Base-by-base conservation (phyloP, 805 yeast genomes). In the Zygotorulaspora chibaensis region DNA sequence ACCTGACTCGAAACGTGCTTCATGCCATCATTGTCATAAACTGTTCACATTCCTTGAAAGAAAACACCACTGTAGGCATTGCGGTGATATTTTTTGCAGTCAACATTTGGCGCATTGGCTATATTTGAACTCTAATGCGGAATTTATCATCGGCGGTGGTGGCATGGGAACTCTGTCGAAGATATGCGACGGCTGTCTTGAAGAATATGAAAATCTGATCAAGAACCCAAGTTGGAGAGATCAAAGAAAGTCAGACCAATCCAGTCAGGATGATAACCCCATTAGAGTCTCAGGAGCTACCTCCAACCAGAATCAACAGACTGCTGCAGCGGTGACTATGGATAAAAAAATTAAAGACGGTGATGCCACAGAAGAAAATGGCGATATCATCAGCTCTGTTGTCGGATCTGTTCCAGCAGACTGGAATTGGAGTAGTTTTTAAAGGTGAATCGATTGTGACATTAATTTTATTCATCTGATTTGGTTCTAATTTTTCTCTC, bases 341-440 rank as follows among this genome's bases (percentile, higher is more conserved):
- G 43, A 45, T 20, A 33, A 27, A 8, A 43, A 23, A 15, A 15
- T 36, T 34, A 38, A 43, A n/a, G 43, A 30, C 10, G 35, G 38
- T 28, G 45, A 43, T 25, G 30, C 46, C 17, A 35, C 42, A 15
- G 35, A 39, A 20, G 51, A 40, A 16, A 31, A 42, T 50, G 46
- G 52, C 51, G 58, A 52, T 51, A 51, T 45, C 8, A 36, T 57
- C 42, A 65, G 62, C 12, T 59, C 65, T 43, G 52, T 61, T n/a
- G 72, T 65, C 0, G 78, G 76, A 2, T 68, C 69, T 35, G 80
- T 83, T 8, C 88, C 88, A 11, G 87, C 83, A 13, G 85, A 83
- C 60, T 83, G 89, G 89, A 80, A 79, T 56, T 83, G 90, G 90
- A 79, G 85, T 50, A 81, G 87, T 15, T 83, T 83, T 55, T 83